Conservation (phyloP, 2,329 filamentous ascomycete genomes). For the Xylariaceae sp. region DNA sequence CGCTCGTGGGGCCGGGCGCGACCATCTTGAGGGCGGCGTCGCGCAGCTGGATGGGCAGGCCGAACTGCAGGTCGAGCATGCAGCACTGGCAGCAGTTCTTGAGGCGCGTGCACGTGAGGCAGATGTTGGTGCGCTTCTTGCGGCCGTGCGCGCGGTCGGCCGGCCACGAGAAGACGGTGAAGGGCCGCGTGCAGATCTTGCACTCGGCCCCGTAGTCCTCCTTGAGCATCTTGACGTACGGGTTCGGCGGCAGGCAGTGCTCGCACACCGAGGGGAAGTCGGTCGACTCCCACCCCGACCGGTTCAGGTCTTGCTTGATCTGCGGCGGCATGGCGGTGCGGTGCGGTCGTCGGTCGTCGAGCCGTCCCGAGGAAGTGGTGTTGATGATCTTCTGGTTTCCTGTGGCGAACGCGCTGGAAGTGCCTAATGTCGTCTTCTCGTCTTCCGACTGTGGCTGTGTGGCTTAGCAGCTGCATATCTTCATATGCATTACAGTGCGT, state of each 20-base stretch:
- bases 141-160: constrained; percentile 79
- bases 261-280: constrained; percentile 87
- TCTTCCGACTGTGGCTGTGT: too few relatives aligned
- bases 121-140: constrained; percentile 91
- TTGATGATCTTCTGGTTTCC: too few relatives aligned
- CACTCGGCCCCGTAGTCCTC: constrained; percentile 88
- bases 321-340: constrained; percentile 92
- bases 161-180: constrained; percentile 94
- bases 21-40: constrained; percentile 98
- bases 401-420: too few relatives aligned
- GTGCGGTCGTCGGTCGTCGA: too few relatives aligned
- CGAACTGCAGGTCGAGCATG: constrained; percentile 96
- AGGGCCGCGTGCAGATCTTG: constrained; percentile 86
- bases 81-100: constrained; percentile 99
- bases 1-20: constrained; percentile 82
- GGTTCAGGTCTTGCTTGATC: constrained; percentile 93
- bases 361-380: too few relatives aligned
- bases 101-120: constrained; percentile 88
- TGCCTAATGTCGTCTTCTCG: too few relatives aligned
- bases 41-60: constrained; percentile 85
- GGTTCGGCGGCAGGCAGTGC: constrained; percentile 89
- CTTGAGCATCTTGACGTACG: constrained; percentile 98
- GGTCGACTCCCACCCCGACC: constrained; percentile 91
- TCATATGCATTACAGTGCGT: too few relatives aligned
- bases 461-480: too few relatives aligned